Conservation (phyloP, 164 flowering plant species). For the Liriodendron chinense region DNA sequence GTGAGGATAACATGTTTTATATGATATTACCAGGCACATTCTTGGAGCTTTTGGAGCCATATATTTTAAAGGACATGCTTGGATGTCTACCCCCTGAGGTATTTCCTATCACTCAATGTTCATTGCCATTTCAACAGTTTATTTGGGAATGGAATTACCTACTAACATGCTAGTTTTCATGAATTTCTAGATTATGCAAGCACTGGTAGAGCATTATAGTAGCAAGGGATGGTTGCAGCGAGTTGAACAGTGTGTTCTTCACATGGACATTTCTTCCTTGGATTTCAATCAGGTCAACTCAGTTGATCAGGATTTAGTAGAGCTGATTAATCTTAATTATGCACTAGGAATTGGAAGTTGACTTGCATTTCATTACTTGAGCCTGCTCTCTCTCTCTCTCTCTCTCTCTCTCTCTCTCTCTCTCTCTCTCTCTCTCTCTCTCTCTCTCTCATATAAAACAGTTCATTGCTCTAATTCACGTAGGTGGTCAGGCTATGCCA, state of each 20-base stretch:
- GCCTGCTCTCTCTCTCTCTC: neutral
- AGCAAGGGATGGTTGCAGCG: slow-evolving; percentile 95
- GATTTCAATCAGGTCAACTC: slow-evolving; percentile 88
- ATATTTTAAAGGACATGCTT: slow-evolving; percentile 93
- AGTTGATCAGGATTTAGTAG: neutral
- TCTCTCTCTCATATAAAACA: slow-evolving; percentile 1
- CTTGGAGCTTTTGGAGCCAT: slow-evolving; percentile 98
- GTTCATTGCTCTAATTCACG: slow-evolving; percentile 7
- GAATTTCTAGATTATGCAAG: slow-evolving; percentile 85
- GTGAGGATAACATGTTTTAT: neutral
- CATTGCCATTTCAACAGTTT: neutral
- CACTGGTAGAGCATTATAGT: slow-evolving; percentile 95
- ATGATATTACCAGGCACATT: slow-evolving; percentile 59
- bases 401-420: neutral
- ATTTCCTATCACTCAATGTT: neutral
- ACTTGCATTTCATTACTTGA: neutral
- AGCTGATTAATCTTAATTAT: slow-evolving; percentile 1
- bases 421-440: neutral
- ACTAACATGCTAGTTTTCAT: neutral
- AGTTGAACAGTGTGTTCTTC: slow-evolving; percentile 98
- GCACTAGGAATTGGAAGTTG: neutral
- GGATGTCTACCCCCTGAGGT: slow-evolving; percentile 96
- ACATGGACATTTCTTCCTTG: slow-evolving; percentile 97
- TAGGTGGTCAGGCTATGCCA: slow-evolving; percentile 90
- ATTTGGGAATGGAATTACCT: neutral